Evolutionary conservation across 306 rosid species (phyloP).

Genomic region (Benincasa hispida): DNA sequence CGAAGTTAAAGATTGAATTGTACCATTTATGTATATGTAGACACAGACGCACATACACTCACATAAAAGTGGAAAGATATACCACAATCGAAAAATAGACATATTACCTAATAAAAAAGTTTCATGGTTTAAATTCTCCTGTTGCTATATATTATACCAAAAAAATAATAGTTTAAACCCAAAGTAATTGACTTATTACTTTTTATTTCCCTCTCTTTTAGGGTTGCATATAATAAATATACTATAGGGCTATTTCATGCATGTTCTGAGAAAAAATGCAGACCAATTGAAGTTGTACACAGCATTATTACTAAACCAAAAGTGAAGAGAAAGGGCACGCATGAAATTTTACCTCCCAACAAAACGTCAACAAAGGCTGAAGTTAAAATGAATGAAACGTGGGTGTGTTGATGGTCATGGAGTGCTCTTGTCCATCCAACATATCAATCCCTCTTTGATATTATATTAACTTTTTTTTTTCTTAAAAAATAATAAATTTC

Average conservation of each 20-base stretch:
- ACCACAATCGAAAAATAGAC: too few species aligned
- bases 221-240: neutral
- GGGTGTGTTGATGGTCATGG: neutral
- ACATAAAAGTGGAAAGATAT: too few species aligned
- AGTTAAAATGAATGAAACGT: constrained; percentile 8
- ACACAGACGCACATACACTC: too few species aligned
- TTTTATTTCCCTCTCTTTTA: neutral
- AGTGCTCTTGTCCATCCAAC: constrained; percentile 1
- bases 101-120: too few species aligned
- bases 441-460: neutral
- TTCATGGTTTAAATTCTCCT: too few species aligned
- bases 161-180: too few species aligned
- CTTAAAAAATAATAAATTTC: neutral
- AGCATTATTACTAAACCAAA: neutral
- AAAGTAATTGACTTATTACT: neutral
- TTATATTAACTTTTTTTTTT: neutral
- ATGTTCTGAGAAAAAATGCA: neutral
- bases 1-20: too few species aligned
- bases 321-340: neutral
- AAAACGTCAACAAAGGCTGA: constrained; percentile 1
- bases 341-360: constrained; percentile 7
- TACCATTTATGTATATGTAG: too few species aligned
- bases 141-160: too few species aligned
- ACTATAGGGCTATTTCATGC: neutral
- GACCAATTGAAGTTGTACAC: neutral